Conservation (phyloP, 192 early-diverging fungal species). For the Coemansia sp. region DNA sequence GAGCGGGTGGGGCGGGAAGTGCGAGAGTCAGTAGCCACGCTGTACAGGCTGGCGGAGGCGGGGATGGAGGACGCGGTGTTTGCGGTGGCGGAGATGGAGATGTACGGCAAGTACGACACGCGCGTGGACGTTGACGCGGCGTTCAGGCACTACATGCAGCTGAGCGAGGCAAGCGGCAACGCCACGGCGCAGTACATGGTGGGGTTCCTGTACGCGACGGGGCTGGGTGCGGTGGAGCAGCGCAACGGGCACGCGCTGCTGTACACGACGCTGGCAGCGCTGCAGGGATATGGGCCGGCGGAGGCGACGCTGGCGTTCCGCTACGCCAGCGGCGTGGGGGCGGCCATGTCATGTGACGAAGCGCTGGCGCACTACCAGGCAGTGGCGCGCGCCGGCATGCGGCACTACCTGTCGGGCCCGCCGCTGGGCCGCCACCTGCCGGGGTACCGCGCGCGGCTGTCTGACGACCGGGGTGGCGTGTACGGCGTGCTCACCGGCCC, state of each 20-base stretch:
- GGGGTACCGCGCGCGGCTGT: conserved; percentile 63
- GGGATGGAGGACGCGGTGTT: conserved; percentile 22
- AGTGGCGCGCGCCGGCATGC: conserved; percentile 77
- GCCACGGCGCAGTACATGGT: conserved; percentile 86
- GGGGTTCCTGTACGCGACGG: conserved; percentile 90
- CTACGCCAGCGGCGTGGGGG: conserved; percentile 78
- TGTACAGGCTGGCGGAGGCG: conserved; percentile 10
- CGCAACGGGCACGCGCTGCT: conserved; percentile 58
- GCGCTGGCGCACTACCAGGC: conserved; percentile 75
- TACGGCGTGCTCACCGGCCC: conserved; percentile 82
- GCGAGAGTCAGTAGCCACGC: conserved; percentile 6
- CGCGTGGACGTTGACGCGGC: conserved; percentile 61
- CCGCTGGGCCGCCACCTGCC: conserved; percentile 78
- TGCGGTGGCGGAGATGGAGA: conserved; percentile 69
- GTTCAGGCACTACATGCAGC: conserved; percentile 61
- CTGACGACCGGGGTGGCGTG: conserved; percentile 77
- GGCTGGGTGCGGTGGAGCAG: conserved; percentile 62
- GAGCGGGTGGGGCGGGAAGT: conserved; percentile 9
- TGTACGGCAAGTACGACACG: conserved; percentile 65
- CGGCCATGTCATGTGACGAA: conserved; percentile 73
- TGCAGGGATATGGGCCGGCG: conserved; percentile 69
- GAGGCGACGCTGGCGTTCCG: conserved; percentile 87
- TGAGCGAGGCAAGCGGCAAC: conserved; percentile 70
- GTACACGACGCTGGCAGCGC: conserved; percentile 82
- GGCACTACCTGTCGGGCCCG: conserved; percentile 71